Percentiles rank a stretch among this genome's conserved stretches.
These are phyloP conservation scores for Cyberlindnera petersonii DNA, from an alignment of 805 yeast species.

Conservation along the genomic window DNA sequence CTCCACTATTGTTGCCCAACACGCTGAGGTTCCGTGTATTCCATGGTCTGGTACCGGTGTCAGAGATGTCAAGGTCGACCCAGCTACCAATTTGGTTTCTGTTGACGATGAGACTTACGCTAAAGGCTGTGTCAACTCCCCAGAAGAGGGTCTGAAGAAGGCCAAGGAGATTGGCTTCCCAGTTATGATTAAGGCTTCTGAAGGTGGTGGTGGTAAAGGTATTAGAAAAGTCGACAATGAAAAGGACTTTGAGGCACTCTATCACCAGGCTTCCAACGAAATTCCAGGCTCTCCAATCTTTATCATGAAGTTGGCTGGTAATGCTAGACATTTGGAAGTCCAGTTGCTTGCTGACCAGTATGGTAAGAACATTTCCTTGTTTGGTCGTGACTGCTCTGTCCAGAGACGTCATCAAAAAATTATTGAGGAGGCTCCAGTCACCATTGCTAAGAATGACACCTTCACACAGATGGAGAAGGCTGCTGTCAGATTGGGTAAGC, in stretches of 20 bases:
- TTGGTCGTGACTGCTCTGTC: slow-evolving; percentile 99
- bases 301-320: slow-evolving; percentile 95
- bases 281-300: slow-evolving; percentile 99
- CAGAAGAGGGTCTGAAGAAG: slow-evolving; percentile 84
- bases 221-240: slow-evolving; percentile 91
- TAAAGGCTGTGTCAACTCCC: slow-evolving; percentile 80
- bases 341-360: slow-evolving; percentile 97
- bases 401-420: slow-evolving; percentile 99
- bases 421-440: slow-evolving; percentile 99
- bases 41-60: slow-evolving; percentile 99
- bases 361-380: slow-evolving; percentile 93
- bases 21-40: slow-evolving; percentile 96
- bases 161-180: slow-evolving; percentile 94
- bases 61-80: slow-evolving; percentile 69
- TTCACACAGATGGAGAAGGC: slow-evolving; percentile 93
- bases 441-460: slow-evolving; percentile 82
- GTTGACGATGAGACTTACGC: slow-evolving; percentile 81
- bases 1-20: slow-evolving; percentile 98
- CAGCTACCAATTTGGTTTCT: slow-evolving; percentile 72
- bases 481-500: slow-evolving; percentile 93
- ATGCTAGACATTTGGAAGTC: slow-evolving; percentile 97
- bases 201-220: slow-evolving; percentile 99
- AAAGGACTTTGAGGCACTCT: slow-evolving; percentile 68
- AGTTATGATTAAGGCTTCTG: slow-evolving; percentile 98
- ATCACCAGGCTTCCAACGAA: slow-evolving; percentile 93